Base-by-base conservation (phyloP, 768 basidiomycete species). In the Cantharellus cinnabarinus region DNA sequence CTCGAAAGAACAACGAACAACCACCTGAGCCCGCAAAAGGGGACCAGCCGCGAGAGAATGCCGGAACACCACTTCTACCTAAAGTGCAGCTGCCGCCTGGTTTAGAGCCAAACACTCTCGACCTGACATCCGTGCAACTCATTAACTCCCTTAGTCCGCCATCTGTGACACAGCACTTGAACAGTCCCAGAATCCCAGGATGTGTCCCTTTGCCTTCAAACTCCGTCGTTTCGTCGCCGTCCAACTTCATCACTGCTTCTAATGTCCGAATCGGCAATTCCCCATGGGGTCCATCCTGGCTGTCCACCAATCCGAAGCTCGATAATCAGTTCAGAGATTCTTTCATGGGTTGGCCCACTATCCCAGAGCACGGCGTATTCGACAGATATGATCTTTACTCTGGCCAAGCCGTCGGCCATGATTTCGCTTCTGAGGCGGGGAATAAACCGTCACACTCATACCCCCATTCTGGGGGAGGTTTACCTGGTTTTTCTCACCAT, bases 381-480 rank as follows among this genome's bases (percentile, higher is more conserved):
- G 63, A 63, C 52, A 58, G 63, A n/a, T 63, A 63, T 58, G 62
- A 63, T 40, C 56, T 63, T 3, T 63, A 63, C 50, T 63, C 63
- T 38, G 57, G 58, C 41, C 58, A 60, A 15, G 58, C 63, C 29
- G 62, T 57, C 4, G 62, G 61, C 20, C 62, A 63, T 52, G 63
- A 63, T 44, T 63, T 62, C 59, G 63, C 63, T 4, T 60, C 59
- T 4, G 63, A 63, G 50, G 63, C 62, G 7, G 50, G 59, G n/a
- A 42, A 59, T 15, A 29, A 29, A 35, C 61, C 58, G 20, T 54
- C 50, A 14, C 57, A 63, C 41, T 41, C 40, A 35, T 59, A 63
- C 42, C 41, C 37, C 29, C 42, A 58, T 41, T 58, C 57, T 14
- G 41, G 53, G 20, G 62, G 50, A 34, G 50, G 58, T 4, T 61